phyloP scores from a whole-genome alignment of 805 yeast genomes.

The Komagataella mondaviorum region DNA sequence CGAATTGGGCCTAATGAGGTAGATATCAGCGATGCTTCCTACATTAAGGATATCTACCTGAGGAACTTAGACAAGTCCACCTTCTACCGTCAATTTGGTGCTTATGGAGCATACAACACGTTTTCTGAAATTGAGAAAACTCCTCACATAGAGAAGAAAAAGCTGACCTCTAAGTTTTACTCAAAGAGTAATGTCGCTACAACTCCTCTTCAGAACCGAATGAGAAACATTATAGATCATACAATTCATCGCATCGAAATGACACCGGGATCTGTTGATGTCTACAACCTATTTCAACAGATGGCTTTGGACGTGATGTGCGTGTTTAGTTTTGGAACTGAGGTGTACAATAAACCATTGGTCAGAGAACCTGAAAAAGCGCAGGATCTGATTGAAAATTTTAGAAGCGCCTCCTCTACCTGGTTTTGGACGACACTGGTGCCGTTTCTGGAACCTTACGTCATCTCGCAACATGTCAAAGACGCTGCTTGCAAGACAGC shows the following conservation, averaged over 20 bases:
- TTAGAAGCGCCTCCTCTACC: conserved; percentile 37
- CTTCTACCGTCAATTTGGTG: conserved; percentile 47
- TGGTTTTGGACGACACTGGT: conserved; percentile 53
- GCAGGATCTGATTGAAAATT: conserved; percentile 29
- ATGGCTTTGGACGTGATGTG: conserved; percentile 63
- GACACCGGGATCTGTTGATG: conserved; percentile 27
- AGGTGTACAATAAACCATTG: conserved; percentile 28
- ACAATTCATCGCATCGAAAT: conserved; percentile 12
- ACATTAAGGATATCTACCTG: conserved; percentile 41
- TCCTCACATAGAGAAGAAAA: conserved; percentile 30
- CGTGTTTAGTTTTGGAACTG: conserved; percentile 41
- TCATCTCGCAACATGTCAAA: conserved; percentile 25
- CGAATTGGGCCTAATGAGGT: conserved; percentile 49
- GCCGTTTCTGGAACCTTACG: conserved; percentile 40
- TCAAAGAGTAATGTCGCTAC: conserved; percentile 28
- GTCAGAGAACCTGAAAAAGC: conserved; percentile 22
- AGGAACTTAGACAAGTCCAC: conserved; percentile 40
- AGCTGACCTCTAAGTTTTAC: conserved; percentile 25
- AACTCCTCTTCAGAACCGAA: conserved; percentile 16
- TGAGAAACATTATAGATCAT: conserved; percentile 19
- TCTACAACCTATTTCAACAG: conserved; percentile 49
- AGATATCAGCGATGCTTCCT: conserved; percentile 37
- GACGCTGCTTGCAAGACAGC: conserved; percentile 25
- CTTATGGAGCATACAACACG: conserved; percentile 44
- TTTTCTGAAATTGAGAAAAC: conserved; percentile 39